Percentiles rank a stretch among this genome's conserved stretches.
These are phyloP conservation scores for Phytophthora nicotianae DNA, from an alignment of 352 stramenopile species.

Conservation along the genomic window DNA sequence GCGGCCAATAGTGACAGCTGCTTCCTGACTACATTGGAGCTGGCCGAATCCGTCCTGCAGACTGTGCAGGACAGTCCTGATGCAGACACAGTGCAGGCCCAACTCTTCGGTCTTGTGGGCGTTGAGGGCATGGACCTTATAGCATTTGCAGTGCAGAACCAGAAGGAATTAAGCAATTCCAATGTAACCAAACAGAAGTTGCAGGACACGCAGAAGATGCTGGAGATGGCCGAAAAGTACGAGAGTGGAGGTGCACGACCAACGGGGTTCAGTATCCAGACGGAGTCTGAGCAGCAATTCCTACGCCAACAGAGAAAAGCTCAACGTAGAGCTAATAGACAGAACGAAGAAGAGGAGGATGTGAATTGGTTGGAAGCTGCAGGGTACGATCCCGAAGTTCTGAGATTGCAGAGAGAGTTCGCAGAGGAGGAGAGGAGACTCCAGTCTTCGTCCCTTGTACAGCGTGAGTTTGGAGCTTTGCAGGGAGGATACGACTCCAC, in stretches of 20 bases:
- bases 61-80: conserved; percentile 60
- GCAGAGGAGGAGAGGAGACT: conserved; percentile 64
- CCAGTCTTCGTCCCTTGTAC: conserved; percentile 72
- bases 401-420: conserved; percentile 74
- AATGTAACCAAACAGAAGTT: conserved; percentile 46
- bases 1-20: conserved; percentile 39
- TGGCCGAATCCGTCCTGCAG: conserved; percentile 75
- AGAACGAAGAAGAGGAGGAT: conserved; percentile 43
- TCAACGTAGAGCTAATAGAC: conserved; percentile 53
- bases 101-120: conserved; percentile 85
- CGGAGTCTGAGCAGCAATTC: conserved; percentile 61
- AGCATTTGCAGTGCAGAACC: conserved; percentile 70
- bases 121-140: conserved; percentile 88
- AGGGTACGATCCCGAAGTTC: conserved; percentile 79
- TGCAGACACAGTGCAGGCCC: conserved; percentile 65
- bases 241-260: conserved; percentile 20
- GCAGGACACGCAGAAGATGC: conserved; percentile 49
- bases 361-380: conserved; percentile 78
- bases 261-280: conserved; percentile 70
- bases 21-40: conserved; percentile 66
- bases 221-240: conserved; percentile 40
- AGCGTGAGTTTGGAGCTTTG: conserved; percentile 74
- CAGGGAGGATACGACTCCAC: conserved; percentile 76
- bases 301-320: conserved; percentile 58
- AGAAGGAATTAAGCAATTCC: conserved; percentile 30